Conservation (phyloP, 2,329 filamentous ascomycete species). For the Beauveria brongniartii region DNA sequence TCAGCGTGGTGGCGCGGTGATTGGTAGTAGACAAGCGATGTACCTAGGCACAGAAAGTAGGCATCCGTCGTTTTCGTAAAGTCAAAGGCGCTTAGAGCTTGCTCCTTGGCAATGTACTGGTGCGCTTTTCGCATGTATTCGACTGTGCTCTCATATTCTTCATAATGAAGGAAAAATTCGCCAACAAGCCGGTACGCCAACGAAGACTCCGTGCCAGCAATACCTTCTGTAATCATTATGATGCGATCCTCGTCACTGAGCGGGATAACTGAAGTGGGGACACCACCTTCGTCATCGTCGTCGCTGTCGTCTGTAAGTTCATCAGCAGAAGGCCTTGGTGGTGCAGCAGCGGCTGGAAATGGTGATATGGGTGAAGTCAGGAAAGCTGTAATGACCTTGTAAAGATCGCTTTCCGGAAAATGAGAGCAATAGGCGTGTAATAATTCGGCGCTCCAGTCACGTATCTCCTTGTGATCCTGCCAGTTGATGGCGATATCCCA, state of each 20-base stretch:
- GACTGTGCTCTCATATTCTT: constrained; percentile 76
- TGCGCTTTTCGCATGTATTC: constrained; percentile 72
- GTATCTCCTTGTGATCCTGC: constrained; percentile 67
- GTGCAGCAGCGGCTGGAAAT: constrained; percentile 46
- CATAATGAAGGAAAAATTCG: constrained; percentile 74
- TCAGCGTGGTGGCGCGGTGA: constrained; percentile 84
- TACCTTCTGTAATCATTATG: constrained; percentile 70
- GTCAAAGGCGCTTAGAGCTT: constrained; percentile 56
- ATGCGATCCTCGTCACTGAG: constrained; percentile 71
- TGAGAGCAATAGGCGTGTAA: constrained; percentile 72
- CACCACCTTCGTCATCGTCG: constrained; percentile 50
- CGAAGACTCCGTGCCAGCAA: constrained; percentile 59
- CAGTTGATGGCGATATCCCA: constrained; percentile 91
- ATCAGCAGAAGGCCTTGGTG: constrained; percentile 17
- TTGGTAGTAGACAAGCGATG: constrained; percentile 84
- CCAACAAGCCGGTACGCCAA: constrained; percentile 77
- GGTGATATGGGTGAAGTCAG: constrained; percentile 77
- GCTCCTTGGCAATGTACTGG: constrained; percentile 50
- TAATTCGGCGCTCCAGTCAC: constrained; percentile 70
- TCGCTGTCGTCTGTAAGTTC: constrained; percentile 45
- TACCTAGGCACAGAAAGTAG: constrained; percentile 69
- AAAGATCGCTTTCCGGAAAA: constrained; percentile 77
- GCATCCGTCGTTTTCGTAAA: constrained; percentile 66
- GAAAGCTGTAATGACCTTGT: constrained; percentile 74
- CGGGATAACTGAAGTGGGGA: constrained; percentile 45